Evolutionary conservation across 2,329 filamentous ascomycete genomes (phyloP), one percentile per base, ranked within the genome.

Genomic region (Aspergillus calidoustus): DNA sequence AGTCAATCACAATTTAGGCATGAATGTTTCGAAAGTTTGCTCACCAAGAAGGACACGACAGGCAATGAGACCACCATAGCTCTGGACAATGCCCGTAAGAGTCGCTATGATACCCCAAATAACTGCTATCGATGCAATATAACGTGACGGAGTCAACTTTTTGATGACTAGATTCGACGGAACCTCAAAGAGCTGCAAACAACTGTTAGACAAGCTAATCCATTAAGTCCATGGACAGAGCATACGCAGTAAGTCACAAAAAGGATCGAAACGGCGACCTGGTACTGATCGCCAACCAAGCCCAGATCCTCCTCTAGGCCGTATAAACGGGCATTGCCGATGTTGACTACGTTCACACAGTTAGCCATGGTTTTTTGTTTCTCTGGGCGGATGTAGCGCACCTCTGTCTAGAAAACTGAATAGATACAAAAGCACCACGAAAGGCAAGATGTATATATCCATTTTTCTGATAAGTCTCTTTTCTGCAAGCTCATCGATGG

Each of bases 371-470:
- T 43, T 22, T 7, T 11, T 56, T 19, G 1, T 19, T 19, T 34
- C 38, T 52, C 48, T 31, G 15, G 22, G 3, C 7, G 19, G 13
- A 4, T 41, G 3, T 25, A 46, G 31, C 66, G 28, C 53, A 66
- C 77, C 81, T 74, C 90, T 82, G 72, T 92, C 91, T 8, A 93
- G 77, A 72, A 93, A 93, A 67, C 87, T 90, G 67, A 93, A 87
- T 15, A 93, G 81, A 72, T 94, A 94, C 17, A 80, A 62, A 23
- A 78, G 63, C 47, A 80, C 74, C 11, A 79, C 71, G 28, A 79
- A 74, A 1, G 78, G 78, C 47, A 80, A 67, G 59, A 80, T 76
- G 59, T 78, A 73, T 23, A 73, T 25, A 59, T 80, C 78, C 50
- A 80, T 76, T 58, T 79, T 80, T 31, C 76, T 63, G 11, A 79